Base-by-base conservation (phyloP, 139 green algal genomes). In the Chlamydomonas sphaeroides region DNA sequence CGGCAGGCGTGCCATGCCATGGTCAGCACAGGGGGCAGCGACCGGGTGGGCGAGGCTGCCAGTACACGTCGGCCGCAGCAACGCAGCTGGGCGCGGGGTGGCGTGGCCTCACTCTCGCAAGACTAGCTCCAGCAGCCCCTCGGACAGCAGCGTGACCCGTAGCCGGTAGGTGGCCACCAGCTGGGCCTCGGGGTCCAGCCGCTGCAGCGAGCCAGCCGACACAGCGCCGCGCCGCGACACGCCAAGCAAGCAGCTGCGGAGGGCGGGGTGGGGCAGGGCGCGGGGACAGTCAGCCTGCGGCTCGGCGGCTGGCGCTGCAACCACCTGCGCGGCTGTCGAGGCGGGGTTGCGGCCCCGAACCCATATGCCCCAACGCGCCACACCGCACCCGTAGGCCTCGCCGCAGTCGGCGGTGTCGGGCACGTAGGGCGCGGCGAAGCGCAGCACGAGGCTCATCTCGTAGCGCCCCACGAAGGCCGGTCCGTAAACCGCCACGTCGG, bases 191-290 rank as follows among this genome's bases (percentile, higher is more conserved):
- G 59, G 6, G 61, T 62, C 59, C 14, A 82, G 39, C 30, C 33
- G 35, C 18, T 25, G 41, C 18, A 53, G 35, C 8, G 61, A 73
- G 75, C 62, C 57, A 2, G 42, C 41, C 21, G 38, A 7, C 38
- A 72, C 35, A 23, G 49, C 18, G 6, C 41, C 75, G 41, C 61
- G 36, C 5, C n/a, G 23, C 62, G 20, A 33, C 15, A 68, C 62
- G 41, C 61, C 75, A 25, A 82, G 75, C 30, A 82, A 6, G 62
- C 75, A 82, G 14, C 57, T 80, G 73, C 35, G 21, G 33, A 33
- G 14, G 63, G 35, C 11, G 35, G 15, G 14, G 63, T n/a, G n/a
- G n/a, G n/a, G n/a, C n/a, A n/a, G n/a, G n/a, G n/a, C n/a, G n/a
- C n/a, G n/a, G n/a, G n/a, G n/a, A n/a, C n/a, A n/a, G n/a, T n/a